Base-by-base conservation (phyloP, 257 asterid species). In the Cynanchum wilfordii region DNA sequence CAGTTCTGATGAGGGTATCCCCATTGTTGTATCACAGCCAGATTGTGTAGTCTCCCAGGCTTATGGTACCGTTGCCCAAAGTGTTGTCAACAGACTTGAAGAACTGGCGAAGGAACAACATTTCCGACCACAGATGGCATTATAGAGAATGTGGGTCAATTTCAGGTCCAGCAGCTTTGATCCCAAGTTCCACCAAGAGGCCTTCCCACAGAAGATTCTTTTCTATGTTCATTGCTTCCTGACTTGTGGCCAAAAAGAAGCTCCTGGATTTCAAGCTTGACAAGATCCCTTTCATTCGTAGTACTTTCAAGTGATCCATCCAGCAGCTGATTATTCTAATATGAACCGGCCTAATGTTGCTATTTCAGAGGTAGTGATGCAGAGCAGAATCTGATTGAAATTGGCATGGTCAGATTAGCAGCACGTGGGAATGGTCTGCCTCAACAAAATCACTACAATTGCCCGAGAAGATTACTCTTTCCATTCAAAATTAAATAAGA, bases 1-100 rank as follows among this genome's bases (percentile, higher is more conserved):
- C 45, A 91, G 96, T 73, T 90, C 86, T 16, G 99, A 94, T 77
- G 97, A 89, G 71, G 99, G 99, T 47, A 86, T 91, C 75, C 99
- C 99, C 9, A 64, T 94, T 9, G 98, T 89, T 64, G 80, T 89
- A 83, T 94, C 99, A 42, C 60, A 85, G 59, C 97, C 98, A 6
- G 89, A 87, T 78, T 87, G 90, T 62, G 77, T 38, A 9, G 88
- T 92, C 44, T 86, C 99, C 33, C 65, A 57, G 67, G 90, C 88
- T 15, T 94, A 91, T 36, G 73, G 81, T 47, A 86, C 87, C 24
- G 83, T 88, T 45, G 95, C 96, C 25, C 79, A 80, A 57, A 91
- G 81, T 74, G 85, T 94, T 49, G 83, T 85, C 69, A 62, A 60
- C 73, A 55, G 86, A 64, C 96, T 94, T 49, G 84, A 77, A 76